Evolutionary conservation across 2,329 filamentous ascomycete species (phyloP).

Genomic region (Diplodia intermedia): DNA sequence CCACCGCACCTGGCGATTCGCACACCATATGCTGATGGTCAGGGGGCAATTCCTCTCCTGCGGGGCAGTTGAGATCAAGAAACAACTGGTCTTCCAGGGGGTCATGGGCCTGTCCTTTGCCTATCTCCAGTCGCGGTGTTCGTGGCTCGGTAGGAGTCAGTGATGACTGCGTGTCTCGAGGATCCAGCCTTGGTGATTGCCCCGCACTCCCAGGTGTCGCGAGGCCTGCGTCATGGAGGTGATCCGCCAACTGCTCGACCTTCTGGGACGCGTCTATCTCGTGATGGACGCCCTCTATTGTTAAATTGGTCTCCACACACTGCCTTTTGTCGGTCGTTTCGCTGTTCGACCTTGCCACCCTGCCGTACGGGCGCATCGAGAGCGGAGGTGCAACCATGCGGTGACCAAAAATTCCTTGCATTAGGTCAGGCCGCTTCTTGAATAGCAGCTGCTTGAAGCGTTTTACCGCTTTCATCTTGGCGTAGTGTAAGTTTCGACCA

Average conservation of each 20-base stretch:
- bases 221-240: conserved; percentile 35
- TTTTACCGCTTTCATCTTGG: conserved; percentile 84
- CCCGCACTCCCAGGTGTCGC: conserved; percentile 15
- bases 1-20: conserved; percentile 83
- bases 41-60: conserved; percentile 46
- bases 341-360: conserved; percentile 54
- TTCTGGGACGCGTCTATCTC: conserved; percentile 50
- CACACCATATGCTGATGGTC: conserved; percentile 64
- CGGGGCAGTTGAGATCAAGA: conserved; percentile 77
- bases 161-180: conserved; percentile 4
- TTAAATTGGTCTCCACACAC: conserved; percentile 57
- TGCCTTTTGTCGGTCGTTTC: conserved; percentile 60
- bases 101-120: conserved; percentile 68
- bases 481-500: background rate
- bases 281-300: conserved; percentile 62
- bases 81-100: conserved; percentile 70
- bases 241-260: conserved; percentile 38
- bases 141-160: conserved; percentile 16
- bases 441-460: conserved; percentile 81
- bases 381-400: conserved; percentile 65
- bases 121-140: conserved; percentile 32
- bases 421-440: conserved; percentile 59
- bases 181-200: conserved; percentile 27
- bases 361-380: conserved; percentile 53
- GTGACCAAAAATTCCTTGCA: conserved; percentile 66